Base-by-base conservation (phyloP, 805 yeast species). In the Teunomyces tritomae region DNA sequence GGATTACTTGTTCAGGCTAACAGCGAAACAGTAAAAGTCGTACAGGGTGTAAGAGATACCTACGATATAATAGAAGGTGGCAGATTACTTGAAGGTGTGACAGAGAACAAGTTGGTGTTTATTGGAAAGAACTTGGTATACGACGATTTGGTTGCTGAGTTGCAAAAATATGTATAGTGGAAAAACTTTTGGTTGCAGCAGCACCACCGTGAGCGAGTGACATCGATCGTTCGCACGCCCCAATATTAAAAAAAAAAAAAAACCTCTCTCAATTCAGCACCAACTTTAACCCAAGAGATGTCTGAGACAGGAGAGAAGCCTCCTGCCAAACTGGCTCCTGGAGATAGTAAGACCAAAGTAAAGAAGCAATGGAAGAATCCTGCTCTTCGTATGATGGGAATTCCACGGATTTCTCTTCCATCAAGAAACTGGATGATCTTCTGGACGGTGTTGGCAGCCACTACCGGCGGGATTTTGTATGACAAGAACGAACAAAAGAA, bases 11-110 rank as follows among this genome's bases (percentile, higher is more conserved):
- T 83, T 51, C 57, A 63, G n/a, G 59, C 64, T 6, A 63, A 61
- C 2, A 55, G 63, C 4, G 62, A 57, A 8, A 65, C 62, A 6
- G 82, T 77, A 17, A 76, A 79, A 53, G 87, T 90, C 6, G 68
- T 94, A 8, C 99, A 94, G 63, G 98, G 96, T 9, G 99, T 94
- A 0, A 75, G 98, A 50, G 94, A 90, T 47, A 89, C 96, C 0
- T 94, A 89, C 65, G 99, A 94, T 52, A 72, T 89, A 2, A 74
- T 84, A 3, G 82, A 79, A 10, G 71, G 70, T 5, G 71, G 70
- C 2, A 44, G 50, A 13, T 57, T 62, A 39, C 71, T 74, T 4
- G 70, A 68, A 11, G 76, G 69, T 0, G 61, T 71, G 2, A 57
- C 55, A 0, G 49, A 63, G 28, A 82, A 85, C 49, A 87, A 85